Base-by-base conservation (phyloP, 345 rosid species). In the Microthlaspi erraticum region DNA sequence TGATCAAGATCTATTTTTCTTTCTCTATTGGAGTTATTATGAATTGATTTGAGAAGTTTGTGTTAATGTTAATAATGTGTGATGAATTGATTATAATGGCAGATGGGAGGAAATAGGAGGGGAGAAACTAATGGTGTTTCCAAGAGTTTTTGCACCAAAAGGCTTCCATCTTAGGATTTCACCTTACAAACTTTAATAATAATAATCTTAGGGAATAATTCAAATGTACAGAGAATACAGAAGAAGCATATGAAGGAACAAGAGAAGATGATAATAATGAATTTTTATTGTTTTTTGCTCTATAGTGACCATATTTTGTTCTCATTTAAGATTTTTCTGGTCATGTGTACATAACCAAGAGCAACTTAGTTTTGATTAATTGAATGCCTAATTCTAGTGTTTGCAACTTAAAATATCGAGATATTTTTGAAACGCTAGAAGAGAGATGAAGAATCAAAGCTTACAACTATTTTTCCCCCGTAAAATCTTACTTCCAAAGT, bases 121-220 rank as follows among this genome's bases (percentile, higher is more conserved):
- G 18, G 88, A 87, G n/a, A 80, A 79, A 68, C 7, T 90, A 36
- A 67, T 86, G 85, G 88, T 85, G 63, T 92, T 92, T 63, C 98
- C 98, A 45, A 87, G 98, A 85, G 95, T 92, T 52, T 88, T 83
- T 81, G 98, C 98, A 71, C 95, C 96, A 34, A 87, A 90, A 66
- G 98, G 98, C 32, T 70, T 84, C 1, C 96, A 87, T 80, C 71
- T 92, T 43, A 84, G 81, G 68, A 85, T 92, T 44, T 83, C 84
- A 52, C 61, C 80, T 32, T 66, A 79, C 85, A 78, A 74, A 43
- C 13, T 29, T 42, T 26, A 38, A 32, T 4, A 14, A 7, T 31
- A 8, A 32, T 32, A 14, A 44, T 18, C n/a, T 2, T 68, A 56
- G 64, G 45, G 45, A 68, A 45, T 55, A 49, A 46, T 46, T 14